Evolutionary conservation across 371 early-diverging fungal species (phyloP).

Genomic region (Saksenaea oblongispora): DNA sequence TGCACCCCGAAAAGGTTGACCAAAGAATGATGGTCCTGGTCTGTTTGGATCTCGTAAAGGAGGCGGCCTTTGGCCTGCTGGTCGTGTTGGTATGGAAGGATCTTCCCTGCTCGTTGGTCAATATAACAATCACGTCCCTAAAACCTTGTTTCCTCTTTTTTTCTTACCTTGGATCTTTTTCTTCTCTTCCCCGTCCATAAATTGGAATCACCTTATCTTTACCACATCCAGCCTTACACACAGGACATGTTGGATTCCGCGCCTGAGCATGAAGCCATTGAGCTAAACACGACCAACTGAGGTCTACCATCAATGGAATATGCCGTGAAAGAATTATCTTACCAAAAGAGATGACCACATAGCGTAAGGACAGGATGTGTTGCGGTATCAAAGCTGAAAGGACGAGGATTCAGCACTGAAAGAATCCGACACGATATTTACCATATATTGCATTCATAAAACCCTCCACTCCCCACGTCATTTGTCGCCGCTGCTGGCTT

Average conservation of each 20-base stretch:
- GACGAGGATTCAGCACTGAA: background rate
- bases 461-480: slow-evolving; percentile 19
- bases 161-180: slow-evolving; percentile 67
- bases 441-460: slow-evolving; percentile 45
- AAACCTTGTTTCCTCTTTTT: background rate
- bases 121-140: background rate
- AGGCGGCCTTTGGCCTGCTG: slow-evolving; percentile 70
- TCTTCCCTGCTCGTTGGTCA: slow-evolving; percentile 20
- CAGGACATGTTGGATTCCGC: slow-evolving; percentile 72
- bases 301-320: background rate
- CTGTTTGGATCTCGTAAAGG: slow-evolving; percentile 56
- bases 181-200: slow-evolving; percentile 76
- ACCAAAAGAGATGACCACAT: slow-evolving; percentile 44
- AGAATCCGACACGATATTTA: slow-evolving; percentile 5
- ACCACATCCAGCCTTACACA: slow-evolving; percentile 79
- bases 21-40: slow-evolving; percentile 45
- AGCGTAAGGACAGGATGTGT: slow-evolving; percentile 35
- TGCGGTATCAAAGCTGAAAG: slow-evolving; percentile 36
- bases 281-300: slow-evolving; percentile 70
- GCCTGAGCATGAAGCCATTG: slow-evolving; percentile 72
- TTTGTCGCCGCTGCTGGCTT: background rate
- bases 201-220: slow-evolving; percentile 80
- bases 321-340: slow-evolving; percentile 1
- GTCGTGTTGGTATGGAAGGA: slow-evolving; percentile 63
- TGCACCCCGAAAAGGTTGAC: slow-evolving; percentile 52